Evolutionary conservation across 179 eudicot genomes (phyloP).

Genomic region (Vitellaria paradoxa): DNA sequence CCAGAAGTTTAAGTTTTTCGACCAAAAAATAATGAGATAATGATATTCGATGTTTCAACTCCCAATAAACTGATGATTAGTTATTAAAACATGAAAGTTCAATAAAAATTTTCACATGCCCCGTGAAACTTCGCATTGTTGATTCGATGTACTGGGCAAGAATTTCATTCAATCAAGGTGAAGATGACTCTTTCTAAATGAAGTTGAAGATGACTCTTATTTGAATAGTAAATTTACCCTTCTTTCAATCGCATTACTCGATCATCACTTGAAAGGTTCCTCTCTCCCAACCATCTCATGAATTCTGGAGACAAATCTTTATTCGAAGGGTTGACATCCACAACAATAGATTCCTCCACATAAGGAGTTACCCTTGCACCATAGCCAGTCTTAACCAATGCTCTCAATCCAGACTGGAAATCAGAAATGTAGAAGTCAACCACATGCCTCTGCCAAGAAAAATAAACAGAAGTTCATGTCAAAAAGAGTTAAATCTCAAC

Average conservation of each 20-base stretch:
- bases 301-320: constrained; percentile 74
- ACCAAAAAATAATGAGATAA: too few species aligned
- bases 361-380: constrained; percentile 87
- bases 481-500: too few species aligned
- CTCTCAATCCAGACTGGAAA: constrained; percentile 87
- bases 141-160: too few species aligned
- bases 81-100: not conserved
- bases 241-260: constrained; percentile 86
- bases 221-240: constrained; percentile 41
- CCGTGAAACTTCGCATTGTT: too few species aligned
- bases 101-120: too few species aligned
- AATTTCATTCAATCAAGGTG: too few species aligned
- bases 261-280: constrained; percentile 80
- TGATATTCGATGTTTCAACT: too few species aligned
- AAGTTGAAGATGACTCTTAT: too few species aligned
- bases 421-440: constrained; percentile 93
- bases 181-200: too few species aligned
- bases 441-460: constrained; percentile 56
- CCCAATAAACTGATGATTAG: too few species aligned
- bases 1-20: too few species aligned
- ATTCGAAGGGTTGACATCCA: constrained; percentile 61
- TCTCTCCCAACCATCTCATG: constrained; percentile 75
- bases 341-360: constrained; percentile 59
- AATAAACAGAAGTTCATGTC: not conserved
- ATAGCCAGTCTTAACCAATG: constrained; percentile 85